These are phyloP conservation scores for Drechslerella dactyloides DNA, from an alignment of 2,329 filamentous ascomycete genomes.

Conservation along the genomic window DNA sequence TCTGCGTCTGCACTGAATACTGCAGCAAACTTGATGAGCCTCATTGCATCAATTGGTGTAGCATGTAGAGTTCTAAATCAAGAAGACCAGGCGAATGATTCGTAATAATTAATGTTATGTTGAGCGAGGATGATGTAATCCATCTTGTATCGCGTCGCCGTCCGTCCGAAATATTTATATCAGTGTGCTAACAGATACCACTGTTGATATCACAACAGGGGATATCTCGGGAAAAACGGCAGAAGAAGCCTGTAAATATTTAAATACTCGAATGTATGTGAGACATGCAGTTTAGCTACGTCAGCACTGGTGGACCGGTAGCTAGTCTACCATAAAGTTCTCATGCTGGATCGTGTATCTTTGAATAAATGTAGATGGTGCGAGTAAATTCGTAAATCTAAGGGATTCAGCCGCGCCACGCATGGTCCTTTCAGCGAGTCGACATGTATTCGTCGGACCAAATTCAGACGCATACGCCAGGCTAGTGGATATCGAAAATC, in stretches of 20 bases:
- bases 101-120: neutral
- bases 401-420: no score
- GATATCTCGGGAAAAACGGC: neutral
- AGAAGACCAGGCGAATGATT: neutral
- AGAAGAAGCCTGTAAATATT: neutral
- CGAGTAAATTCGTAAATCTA: no score
- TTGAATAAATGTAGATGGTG: no score
- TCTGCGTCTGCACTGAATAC: neutral
- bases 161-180: no score
- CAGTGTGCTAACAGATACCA: no score
- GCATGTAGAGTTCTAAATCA: neutral
- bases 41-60: neutral
- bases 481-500: no score
- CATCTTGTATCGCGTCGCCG: no score
- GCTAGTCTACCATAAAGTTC: neutral
- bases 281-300: slow-evolving; percentile 8
- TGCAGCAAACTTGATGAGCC: neutral
- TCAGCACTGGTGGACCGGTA: slow-evolving; percentile 13
- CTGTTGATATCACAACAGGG: neutral
- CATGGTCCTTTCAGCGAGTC: no score
- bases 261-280: neutral
- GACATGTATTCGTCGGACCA: no score
- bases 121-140: no score
- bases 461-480: no score
- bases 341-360: no score